These are phyloP conservation scores for Ophiosphaerella korrae DNA, from an alignment of 2,329 filamentous ascomycete species.

Conservation along the genomic window DNA sequence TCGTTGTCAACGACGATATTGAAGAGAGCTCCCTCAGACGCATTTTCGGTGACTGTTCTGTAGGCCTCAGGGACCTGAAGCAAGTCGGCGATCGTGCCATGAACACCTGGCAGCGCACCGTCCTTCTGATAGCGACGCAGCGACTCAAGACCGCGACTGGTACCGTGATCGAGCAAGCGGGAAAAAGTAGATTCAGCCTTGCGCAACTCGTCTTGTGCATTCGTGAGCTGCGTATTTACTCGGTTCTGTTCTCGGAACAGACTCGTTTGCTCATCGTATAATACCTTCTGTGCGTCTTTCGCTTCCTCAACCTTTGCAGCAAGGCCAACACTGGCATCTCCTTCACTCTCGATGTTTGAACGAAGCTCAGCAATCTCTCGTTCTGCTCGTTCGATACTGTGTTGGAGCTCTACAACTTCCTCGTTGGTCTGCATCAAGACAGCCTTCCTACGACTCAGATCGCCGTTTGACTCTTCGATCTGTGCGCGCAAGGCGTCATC, in stretches of 20 bases:
- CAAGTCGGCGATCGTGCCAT: conserved; percentile 92
- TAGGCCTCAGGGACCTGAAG: conserved; percentile 85
- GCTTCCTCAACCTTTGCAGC: conserved; percentile 76
- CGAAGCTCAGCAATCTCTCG: conserved; percentile 72
- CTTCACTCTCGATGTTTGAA: conserved; percentile 77
- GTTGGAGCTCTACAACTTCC: conserved; percentile 74
- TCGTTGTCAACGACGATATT: conserved; percentile 96
- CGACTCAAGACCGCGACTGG: conserved; percentile 82
- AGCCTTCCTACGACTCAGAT: conserved; percentile 79
- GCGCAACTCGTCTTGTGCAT: conserved; percentile 76
- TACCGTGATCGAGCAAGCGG: conserved; percentile 87
- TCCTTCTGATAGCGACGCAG: conserved; percentile 83
- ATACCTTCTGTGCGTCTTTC: conserved; percentile 75
- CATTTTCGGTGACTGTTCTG: conserved; percentile 87
- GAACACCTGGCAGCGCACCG: conserved; percentile 80
- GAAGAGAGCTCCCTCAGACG: conserved; percentile 89
- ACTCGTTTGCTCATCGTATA: conserved; percentile 85
- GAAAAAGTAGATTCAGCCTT: conserved; percentile 78
- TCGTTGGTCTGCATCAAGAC: conserved; percentile 84
- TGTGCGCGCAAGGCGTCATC: conserved; percentile 82
- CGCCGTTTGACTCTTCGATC: conserved; percentile 77
- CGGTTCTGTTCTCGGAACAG: conserved; percentile 90
- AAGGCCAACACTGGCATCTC: conserved; percentile 72
- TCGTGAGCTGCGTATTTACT: conserved; percentile 75
- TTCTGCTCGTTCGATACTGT: conserved; percentile 73